Percentiles rank a stretch among this genome's conserved stretches.
phyloP scores from a whole-genome alignment of 768 basidiomycete species.

The Russula sp. region DNA sequence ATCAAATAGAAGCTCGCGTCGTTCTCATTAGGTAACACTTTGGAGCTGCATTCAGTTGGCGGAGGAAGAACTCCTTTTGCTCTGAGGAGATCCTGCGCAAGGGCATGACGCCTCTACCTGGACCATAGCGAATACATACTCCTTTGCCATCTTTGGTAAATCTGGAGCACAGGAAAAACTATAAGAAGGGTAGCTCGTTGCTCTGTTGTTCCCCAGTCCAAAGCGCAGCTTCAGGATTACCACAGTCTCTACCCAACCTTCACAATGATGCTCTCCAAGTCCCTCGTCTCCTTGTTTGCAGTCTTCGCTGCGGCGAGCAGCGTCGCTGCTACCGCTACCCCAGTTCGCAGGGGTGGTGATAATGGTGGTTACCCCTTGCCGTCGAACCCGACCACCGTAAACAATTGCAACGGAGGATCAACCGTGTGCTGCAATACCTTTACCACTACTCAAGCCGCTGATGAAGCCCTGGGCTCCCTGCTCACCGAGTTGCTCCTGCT shows the following conservation, averaged over 20 bases:
- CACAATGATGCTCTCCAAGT: conserved; percentile 3
- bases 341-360: not conserved
- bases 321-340: not conserved
- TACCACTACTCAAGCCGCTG: not conserved
- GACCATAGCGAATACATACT: not conserved
- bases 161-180: not conserved
- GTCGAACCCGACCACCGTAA: not conserved
- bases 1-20: not conserved
- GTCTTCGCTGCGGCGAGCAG: not conserved
- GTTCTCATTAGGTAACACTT: not conserved
- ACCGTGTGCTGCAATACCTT: not conserved
- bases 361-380: not conserved
- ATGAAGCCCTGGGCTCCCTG: fast-evolving
- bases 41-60: not conserved
- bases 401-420: not conserved
- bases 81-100: not conserved
- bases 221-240: conserved; percentile 3
- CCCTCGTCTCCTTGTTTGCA: not conserved
- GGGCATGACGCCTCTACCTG: not conserved
- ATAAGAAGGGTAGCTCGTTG: not conserved
- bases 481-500: not conserved
- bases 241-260: not conserved
- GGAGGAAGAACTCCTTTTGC: not conserved
- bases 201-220: not conserved
- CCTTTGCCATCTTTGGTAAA: not conserved